phyloP scores from a whole-genome alignment of 2,329 filamentous ascomycete species.

The Colletotrichum lentis region DNA sequence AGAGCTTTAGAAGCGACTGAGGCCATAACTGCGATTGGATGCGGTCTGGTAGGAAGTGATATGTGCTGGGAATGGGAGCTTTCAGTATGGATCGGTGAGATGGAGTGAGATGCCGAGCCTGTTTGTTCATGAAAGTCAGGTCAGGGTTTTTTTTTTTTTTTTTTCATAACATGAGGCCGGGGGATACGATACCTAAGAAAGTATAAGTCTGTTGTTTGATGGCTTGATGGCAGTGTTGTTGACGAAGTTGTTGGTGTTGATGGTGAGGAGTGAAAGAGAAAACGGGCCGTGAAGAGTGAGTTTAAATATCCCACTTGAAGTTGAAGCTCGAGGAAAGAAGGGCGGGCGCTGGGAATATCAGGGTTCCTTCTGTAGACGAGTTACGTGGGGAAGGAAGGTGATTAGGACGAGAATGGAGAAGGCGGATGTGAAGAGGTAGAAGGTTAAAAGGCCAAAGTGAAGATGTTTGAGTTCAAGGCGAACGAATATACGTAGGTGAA shows the following conservation, averaged over 20 bases:
- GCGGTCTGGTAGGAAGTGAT: neutral
- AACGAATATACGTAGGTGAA: no score
- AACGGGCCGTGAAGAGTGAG: neutral
- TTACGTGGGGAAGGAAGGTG: neutral
- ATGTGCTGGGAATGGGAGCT: neutral
- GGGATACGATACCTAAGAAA: neutral
- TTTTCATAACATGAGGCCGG: no score
- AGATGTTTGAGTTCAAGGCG: no score
- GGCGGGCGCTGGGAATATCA: no score
- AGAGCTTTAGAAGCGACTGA: neutral
- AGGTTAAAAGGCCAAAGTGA: no score
- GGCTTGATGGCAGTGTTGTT: no score
- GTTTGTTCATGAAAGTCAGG: neutral
- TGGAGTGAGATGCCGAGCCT: neutral
- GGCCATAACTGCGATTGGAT: neutral
- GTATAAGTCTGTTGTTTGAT: neutral
- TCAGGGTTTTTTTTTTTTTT: fast-evolving
- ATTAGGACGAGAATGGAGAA: neutral
- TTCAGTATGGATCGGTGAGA: neutral
- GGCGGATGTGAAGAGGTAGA: no score
- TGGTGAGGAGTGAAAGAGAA: neutral
- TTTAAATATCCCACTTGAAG: neutral
- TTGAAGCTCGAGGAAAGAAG: neutral
- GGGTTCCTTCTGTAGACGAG: neutral
- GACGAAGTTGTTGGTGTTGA: neutral